A percentile compares a stretch with the other conserved stretches of the same genome.
phyloP scores from a whole-genome alignment of 306 rosid species.

The Cucumis sativus region DNA sequence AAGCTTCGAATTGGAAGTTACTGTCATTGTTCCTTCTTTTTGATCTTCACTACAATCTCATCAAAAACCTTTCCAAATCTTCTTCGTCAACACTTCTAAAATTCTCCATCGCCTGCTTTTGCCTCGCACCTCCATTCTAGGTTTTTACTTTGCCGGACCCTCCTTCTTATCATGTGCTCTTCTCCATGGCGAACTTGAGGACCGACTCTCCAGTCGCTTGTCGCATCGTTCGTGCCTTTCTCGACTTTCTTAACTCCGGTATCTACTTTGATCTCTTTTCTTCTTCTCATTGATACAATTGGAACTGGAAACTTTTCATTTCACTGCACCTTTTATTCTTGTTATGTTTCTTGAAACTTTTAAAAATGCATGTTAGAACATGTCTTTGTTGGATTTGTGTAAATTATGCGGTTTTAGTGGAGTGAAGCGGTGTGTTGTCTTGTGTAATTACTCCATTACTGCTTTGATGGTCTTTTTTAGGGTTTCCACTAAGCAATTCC shows the following conservation, averaged over 20 bases:
- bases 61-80: not conserved
- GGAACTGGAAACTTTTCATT: not conserved
- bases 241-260: conserved; percentile 65
- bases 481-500: not conserved
- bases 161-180: conserved; percentile 1
- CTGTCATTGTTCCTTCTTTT: not conserved
- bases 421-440: not conserved
- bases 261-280: not conserved
- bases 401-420: not conserved
- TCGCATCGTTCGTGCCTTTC: conserved; percentile 69
- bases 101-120: not conserved
- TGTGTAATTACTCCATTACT: not conserved
- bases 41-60: not conserved
- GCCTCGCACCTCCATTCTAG: not conserved
- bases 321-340: not conserved
- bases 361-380: not conserved
- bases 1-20: not conserved
- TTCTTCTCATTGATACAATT: not conserved
- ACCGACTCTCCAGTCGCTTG: conserved; percentile 68
- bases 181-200: conserved; percentile 14
- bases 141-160: not conserved
- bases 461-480: not conserved
- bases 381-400: not conserved
- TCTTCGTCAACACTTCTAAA: not conserved
- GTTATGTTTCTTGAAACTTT: not conserved